Evolutionary conservation across 441 rosid species (phyloP).

Genomic region (Sinapis alba): DNA sequence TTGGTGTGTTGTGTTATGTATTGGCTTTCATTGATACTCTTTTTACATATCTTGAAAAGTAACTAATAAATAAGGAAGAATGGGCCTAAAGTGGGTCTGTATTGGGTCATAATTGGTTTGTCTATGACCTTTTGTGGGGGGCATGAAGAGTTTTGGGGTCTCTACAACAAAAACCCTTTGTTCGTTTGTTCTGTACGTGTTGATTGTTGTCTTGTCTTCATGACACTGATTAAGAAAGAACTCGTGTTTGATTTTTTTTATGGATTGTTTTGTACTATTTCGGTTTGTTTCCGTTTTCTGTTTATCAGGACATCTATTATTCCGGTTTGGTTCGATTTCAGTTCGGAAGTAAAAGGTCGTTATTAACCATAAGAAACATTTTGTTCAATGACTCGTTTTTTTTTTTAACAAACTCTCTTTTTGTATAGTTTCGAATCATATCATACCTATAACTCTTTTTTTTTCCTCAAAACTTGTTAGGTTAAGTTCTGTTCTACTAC

Average conservation of each 20-base stretch:
- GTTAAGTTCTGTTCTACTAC: background rate
- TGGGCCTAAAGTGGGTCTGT: background rate
- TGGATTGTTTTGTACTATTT: background rate
- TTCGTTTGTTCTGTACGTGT: background rate
- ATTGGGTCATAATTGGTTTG: constrained; percentile 1
- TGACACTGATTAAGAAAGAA: background rate
- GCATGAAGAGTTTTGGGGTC: constrained; percentile 9
- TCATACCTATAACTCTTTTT: background rate
- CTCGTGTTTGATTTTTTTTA: background rate
- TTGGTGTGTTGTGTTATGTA: constrained; percentile 20
- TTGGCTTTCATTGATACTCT: constrained; percentile 10
- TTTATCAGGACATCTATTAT: background rate
- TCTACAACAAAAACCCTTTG: constrained; percentile 12
- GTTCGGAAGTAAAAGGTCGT: too few relatives aligned
- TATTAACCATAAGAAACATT: too few relatives aligned
- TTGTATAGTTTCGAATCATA: too few relatives aligned
- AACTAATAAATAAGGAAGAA: background rate
- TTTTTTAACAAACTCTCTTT: too few relatives aligned
- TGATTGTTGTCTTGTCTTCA: background rate
- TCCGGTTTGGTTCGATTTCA: background rate
- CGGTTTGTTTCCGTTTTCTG: background rate
- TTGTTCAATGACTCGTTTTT: too few relatives aligned
- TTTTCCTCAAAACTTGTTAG: background rate
- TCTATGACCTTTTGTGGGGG: constrained; percentile 4
- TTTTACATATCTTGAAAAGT: background rate